Percentiles rank a stretch among this genome's conserved stretches.
These are phyloP conservation scores for Penicillium palitans DNA, from an alignment of 2,329 filamentous ascomycete genomes.

Conservation along the genomic window DNA sequence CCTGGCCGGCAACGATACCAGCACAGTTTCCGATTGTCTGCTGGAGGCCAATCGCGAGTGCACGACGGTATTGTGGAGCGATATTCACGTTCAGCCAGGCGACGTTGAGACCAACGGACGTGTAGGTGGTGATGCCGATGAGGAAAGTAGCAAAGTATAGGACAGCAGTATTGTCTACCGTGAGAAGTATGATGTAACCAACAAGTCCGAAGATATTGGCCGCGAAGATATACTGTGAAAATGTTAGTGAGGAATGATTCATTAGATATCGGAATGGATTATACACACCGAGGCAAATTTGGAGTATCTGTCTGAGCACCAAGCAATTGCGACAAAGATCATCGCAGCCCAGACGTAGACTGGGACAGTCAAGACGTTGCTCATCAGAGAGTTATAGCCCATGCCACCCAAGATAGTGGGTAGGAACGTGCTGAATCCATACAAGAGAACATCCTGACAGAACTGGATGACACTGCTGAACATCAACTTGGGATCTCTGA, in stretches of 20 bases:
- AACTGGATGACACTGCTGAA: constrained; percentile 54
- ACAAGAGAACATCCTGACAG: constrained; percentile 54
- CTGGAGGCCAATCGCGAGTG: constrained; percentile 49
- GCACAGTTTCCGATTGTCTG: constrained; percentile 52
- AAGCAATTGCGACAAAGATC: constrained; percentile 45
- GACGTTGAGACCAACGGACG: constrained; percentile 48
- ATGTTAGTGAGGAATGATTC: constrained; percentile 8
- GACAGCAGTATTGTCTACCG: constrained; percentile 51
- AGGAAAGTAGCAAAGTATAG: constrained; percentile 55
- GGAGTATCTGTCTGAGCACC: constrained; percentile 46
- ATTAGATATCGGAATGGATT: background rate
- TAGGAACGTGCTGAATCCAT: constrained; percentile 60
- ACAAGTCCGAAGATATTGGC: constrained; percentile 49
- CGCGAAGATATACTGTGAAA: constrained; percentile 35
- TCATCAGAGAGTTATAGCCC: constrained; percentile 53
- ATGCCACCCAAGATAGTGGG: constrained; percentile 57
- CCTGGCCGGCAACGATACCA: constrained; percentile 51
- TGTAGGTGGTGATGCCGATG: constrained; percentile 51
- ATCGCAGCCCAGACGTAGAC: constrained; percentile 56
- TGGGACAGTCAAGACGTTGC: constrained; percentile 58
- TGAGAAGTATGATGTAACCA: constrained; percentile 53
- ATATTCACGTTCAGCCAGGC: constrained; percentile 54
- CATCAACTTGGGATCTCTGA: constrained; percentile 53
- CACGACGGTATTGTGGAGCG: constrained; percentile 51
- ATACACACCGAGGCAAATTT: constrained; percentile 29